Conservation (phyloP, 352 stramenopile species). For the Pilasporangium apinafurcum region DNA sequence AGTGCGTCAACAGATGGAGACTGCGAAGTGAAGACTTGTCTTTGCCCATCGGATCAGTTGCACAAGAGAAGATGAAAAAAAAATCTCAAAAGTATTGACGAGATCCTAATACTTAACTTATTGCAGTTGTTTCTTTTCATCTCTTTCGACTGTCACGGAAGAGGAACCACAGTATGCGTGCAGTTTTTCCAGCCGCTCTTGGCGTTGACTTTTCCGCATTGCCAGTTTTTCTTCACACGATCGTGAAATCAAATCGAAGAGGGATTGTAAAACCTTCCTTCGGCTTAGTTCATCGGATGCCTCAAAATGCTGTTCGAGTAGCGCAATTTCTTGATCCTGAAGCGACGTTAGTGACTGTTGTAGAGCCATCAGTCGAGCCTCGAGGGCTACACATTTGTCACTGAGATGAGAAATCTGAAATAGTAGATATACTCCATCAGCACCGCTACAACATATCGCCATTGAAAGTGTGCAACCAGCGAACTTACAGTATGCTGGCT, state of each 20-base stretch:
- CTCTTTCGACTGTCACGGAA: constrained; percentile 41
- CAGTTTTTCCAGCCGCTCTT: constrained; percentile 33
- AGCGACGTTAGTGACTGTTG: constrained; percentile 9
- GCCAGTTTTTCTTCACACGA: constrained; percentile 23
- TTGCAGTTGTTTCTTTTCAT: constrained; percentile 21
- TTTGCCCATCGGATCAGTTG: too few species aligned
- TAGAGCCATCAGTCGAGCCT: constrained; percentile 24
- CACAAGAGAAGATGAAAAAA: too few species aligned
- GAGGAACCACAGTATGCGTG: constrained; percentile 60
- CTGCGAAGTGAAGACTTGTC: too few species aligned
- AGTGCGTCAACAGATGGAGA: too few species aligned
- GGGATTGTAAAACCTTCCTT: constrained; percentile 11
- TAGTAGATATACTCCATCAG: neutral
- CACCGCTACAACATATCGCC: neutral
- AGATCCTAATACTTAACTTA: too few species aligned
- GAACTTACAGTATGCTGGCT: constrained; percentile 30
- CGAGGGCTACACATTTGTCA: constrained; percentile 30
- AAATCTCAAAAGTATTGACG: too few species aligned
- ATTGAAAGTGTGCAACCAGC: neutral
- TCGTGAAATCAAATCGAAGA: constrained; percentile 15
- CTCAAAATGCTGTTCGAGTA: constrained; percentile 22
- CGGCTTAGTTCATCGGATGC: constrained; percentile 14
- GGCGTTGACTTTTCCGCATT: constrained; percentile 9
- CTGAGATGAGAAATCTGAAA: constrained; percentile 34
- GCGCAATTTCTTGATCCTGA: constrained; percentile 30